Percentiles rank a stretch among this genome's conserved stretches.
Conservation (phyloP, 306 rosid species). For the Lathyrus aphaca region DNA sequence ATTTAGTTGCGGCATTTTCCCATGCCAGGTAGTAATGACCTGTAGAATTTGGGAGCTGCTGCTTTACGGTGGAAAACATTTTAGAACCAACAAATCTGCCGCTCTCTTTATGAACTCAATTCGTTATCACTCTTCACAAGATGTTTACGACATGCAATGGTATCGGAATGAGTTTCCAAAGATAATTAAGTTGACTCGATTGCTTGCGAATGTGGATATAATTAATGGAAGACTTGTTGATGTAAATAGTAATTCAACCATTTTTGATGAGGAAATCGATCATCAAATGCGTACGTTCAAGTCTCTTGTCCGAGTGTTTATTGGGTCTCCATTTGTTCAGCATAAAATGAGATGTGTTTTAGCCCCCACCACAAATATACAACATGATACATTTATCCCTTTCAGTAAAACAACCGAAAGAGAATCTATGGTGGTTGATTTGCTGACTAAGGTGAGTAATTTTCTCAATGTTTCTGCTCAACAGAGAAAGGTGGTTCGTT, state of each 20-base stretch:
- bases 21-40: slow-evolving; percentile 44
- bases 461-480: slow-evolving; percentile 70
- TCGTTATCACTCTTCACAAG: slow-evolving; percentile 58
- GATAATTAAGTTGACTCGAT: slow-evolving; percentile 46
- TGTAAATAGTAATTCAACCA: slow-evolving; percentile 50
- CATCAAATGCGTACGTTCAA: slow-evolving; percentile 58
- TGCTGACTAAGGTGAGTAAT: slow-evolving; percentile 66
- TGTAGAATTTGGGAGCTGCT: slow-evolving; percentile 33
- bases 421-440: slow-evolving; percentile 61
- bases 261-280: slow-evolving; percentile 53
- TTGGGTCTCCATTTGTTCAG: slow-evolving; percentile 68
- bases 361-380: slow-evolving; percentile 33
- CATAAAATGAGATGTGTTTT: slow-evolving; percentile 41
- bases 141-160: slow-evolving; percentile 53
- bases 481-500: slow-evolving; percentile 77
- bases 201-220: slow-evolving; percentile 61
- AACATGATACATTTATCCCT: slow-evolving; percentile 44
- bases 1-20: too few relatives aligned
- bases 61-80: slow-evolving; percentile 31
- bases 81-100: slow-evolving; percentile 39
- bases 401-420: slow-evolving; percentile 69
- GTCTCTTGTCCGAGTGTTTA: slow-evolving; percentile 63
- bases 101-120: slow-evolving; percentile 45
- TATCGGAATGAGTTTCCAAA: slow-evolving; percentile 52
- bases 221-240: slow-evolving; percentile 69